phyloP scores from a whole-genome alignment of 2,329 filamentous ascomycete genomes.

The Domatiomyces catenatus region DNA sequence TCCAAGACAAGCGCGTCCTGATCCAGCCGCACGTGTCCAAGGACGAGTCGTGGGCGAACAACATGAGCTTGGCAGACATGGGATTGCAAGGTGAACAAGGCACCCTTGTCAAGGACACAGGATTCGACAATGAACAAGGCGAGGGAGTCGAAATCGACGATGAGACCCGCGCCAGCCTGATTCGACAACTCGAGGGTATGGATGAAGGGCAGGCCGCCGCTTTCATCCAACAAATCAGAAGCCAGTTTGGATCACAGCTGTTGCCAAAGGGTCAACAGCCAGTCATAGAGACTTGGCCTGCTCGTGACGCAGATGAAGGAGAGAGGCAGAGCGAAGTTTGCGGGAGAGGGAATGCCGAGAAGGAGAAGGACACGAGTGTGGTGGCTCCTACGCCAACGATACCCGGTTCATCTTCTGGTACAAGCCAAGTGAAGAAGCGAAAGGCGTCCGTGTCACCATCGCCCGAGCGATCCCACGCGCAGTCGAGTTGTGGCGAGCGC shows the following conservation, averaged over 20 bases:
- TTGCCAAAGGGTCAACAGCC: background rate
- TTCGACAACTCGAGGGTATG: constrained; percentile 1
- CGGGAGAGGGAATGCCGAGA: background rate
- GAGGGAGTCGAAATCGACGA: constrained; percentile 3
- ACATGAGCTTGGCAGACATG: constrained; percentile 17
- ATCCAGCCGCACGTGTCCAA: background rate
- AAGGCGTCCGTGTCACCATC: constrained; percentile 7
- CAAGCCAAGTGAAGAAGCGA: constrained; percentile 6
- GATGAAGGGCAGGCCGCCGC: background rate
- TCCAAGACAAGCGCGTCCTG: background rate
- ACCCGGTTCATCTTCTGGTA: background rate
- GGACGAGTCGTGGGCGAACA: constrained; percentile 18
- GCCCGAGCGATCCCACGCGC: constrained; percentile 2
- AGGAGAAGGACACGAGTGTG: background rate
- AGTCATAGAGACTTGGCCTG: background rate
- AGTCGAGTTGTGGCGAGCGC: constrained; percentile 5
- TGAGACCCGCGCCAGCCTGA: background rate
- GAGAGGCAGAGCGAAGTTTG: background rate
- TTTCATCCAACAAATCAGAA: background rate
- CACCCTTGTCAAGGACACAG: background rate
- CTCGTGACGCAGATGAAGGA: background rate
- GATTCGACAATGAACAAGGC: constrained; percentile 4
- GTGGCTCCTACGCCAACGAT: background rate
- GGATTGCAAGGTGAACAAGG: constrained; percentile 10
- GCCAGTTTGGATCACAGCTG: background rate